Evolutionary conservation across 2,329 filamentous ascomycete species (phyloP).

Genomic region (Ophiostoma sp.): DNA sequence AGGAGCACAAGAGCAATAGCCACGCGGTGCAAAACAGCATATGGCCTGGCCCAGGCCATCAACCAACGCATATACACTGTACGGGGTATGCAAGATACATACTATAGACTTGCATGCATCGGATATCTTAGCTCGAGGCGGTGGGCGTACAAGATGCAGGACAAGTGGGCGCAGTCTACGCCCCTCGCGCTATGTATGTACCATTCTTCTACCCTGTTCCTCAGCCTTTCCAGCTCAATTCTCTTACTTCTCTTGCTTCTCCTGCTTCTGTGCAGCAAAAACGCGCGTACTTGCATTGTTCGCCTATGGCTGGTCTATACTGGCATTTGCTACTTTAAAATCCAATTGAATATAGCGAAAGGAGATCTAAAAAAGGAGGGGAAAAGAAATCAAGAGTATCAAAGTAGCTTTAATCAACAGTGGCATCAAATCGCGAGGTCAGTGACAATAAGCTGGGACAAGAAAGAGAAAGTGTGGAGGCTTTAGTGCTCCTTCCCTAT

Average conservation of each 20-base stretch:
- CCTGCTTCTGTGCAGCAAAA: neutral
- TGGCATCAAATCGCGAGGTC: too few relatives aligned
- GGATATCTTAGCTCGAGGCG: conserved; percentile 3
- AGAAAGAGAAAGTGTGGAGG: neutral
- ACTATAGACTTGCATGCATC: neutral
- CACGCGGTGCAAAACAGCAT: neutral
- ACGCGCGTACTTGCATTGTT: neutral
- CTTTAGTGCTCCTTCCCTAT: neutral
- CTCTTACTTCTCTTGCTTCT: neutral
- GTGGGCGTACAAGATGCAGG: conserved; percentile 3
- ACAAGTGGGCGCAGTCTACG: conserved; percentile 10
- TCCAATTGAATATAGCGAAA: neutral
- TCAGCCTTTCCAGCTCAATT: conserved; percentile 3
- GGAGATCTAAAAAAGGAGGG: too few relatives aligned
- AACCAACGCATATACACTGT: neutral
- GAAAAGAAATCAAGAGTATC: neutral
- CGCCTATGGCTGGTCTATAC: neutral
- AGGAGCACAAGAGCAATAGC: neutral
- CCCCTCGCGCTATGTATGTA: neutral
- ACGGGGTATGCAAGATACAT: neutral
- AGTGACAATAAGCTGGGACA: neutral
- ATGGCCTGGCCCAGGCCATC: neutral
- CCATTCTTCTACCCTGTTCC: neutral
- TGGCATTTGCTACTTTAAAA: neutral
- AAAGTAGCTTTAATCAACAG: too few relatives aligned